Percentiles rank a stretch among this genome's conserved stretches.
These are phyloP conservation scores for Coemansia sp. DNA, from an alignment of 192 early-diverging fungal species.

Conservation along the genomic window DNA sequence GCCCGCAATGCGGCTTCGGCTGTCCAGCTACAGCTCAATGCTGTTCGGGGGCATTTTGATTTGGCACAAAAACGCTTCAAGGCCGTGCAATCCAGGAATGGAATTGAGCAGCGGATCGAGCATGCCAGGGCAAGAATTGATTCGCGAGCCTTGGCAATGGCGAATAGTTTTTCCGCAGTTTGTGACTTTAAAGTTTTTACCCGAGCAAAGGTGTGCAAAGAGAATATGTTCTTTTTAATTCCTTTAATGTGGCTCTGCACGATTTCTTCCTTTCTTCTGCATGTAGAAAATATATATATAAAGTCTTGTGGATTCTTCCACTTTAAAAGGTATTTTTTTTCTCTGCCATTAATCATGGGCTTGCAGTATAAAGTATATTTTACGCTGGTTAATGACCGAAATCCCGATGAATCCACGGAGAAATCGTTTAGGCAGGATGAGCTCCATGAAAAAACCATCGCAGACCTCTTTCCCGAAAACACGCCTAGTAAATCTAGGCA, in stretches of 20 bases:
- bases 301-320: background rate
- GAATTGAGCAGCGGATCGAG: slow-evolving; percentile 1
- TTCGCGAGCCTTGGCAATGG: background rate
- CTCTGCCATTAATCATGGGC: background rate
- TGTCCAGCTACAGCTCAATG: background rate
- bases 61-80: background rate
- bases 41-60: background rate
- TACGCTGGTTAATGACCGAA: background rate
- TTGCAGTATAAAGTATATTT: background rate
- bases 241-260: background rate
- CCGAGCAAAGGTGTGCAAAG: too few relatives aligned
- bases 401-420: background rate
- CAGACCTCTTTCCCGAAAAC: background rate
- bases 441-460: background rate
- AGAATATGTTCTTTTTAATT: background rate
- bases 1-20: too few relatives aligned
- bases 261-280: background rate
- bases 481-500: background rate
- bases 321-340: background rate
- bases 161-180: background rate
- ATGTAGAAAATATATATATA: background rate
- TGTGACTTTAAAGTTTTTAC: too few relatives aligned
- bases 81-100: background rate
- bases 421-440: background rate
- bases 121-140: background rate